Evolutionary conservation across 75 land plant species (phyloP).

Genomic region (Pseudotsuga menziesii): DNA sequence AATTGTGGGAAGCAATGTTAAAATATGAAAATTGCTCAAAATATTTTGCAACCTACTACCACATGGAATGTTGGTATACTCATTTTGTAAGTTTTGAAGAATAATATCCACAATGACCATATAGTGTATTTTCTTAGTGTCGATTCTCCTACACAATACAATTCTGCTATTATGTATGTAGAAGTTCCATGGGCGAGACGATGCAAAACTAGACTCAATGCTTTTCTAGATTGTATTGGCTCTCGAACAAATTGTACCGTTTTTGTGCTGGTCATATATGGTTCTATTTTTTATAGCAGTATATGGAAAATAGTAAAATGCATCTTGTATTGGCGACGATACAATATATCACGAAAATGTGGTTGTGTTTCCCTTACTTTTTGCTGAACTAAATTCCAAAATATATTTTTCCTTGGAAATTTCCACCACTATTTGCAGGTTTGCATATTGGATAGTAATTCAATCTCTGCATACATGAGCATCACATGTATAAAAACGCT

Average conservation of each 20-base stretch:
- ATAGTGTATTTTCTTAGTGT: slow-evolving; percentile 21
- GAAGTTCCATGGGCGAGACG: background rate
- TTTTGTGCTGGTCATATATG: too few species aligned
- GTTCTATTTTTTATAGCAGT: too few species aligned
- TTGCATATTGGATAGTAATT: too few species aligned
- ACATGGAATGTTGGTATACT: background rate
- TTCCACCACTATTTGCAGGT: too few species aligned
- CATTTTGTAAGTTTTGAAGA: background rate
- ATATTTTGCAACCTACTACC: background rate
- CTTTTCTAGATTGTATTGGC: background rate
- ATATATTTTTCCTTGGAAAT: too few species aligned
- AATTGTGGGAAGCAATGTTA: background rate
- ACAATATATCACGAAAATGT: too few species aligned
- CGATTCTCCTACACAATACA: slow-evolving; percentile 10
- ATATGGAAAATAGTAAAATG: too few species aligned
- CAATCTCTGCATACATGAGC: too few species aligned
- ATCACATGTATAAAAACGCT: too few species aligned
- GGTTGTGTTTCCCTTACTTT: too few species aligned
- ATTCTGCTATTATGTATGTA: background rate
- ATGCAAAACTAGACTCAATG: background rate
- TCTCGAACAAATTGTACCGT: background rate
- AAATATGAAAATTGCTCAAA: background rate
- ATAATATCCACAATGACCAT: slow-evolving; percentile 14
- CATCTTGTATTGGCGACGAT: too few species aligned
- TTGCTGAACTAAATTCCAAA: too few species aligned